Percentiles rank a stretch among this genome's conserved stretches.
Evolutionary conservation across 2,329 filamentous ascomycete species (phyloP).

Genomic region (Byssothecium circinans): DNA sequence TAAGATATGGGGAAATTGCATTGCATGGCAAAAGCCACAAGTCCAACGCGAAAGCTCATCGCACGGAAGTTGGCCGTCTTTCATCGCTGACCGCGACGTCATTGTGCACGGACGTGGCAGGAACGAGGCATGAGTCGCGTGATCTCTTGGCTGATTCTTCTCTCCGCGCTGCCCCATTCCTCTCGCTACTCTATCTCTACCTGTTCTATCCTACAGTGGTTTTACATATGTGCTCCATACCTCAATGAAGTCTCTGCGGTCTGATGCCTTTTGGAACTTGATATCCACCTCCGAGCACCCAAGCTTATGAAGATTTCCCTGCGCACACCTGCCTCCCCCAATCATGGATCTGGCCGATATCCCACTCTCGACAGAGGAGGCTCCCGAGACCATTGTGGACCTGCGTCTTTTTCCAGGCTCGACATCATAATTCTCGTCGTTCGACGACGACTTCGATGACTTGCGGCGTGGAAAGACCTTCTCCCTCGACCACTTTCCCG

Average conservation of each 20-base stretch:
- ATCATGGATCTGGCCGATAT: slow-evolving; percentile 11
- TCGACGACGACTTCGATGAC: slow-evolving; percentile 12
- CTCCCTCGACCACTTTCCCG: slow-evolving; percentile 26
- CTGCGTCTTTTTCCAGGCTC: slow-evolving; percentile 6
- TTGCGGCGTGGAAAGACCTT: slow-evolving; percentile 25
- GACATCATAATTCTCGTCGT: neutral
- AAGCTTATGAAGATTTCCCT: slow-evolving; percentile 26
- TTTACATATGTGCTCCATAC: slow-evolving; percentile 32
- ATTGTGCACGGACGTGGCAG: slow-evolving; percentile 5
- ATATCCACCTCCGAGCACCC: slow-evolving; percentile 33
- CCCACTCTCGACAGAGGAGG: slow-evolving; percentile 13
- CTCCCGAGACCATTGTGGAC: slow-evolving; percentile 16
- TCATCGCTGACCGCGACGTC: slow-evolving; percentile 10
- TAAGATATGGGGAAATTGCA: neutral
- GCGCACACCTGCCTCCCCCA: slow-evolving; percentile 6
- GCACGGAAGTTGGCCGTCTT: no score
- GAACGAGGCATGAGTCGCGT: slow-evolving; percentile 13
- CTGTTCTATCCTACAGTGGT: slow-evolving; percentile 8
- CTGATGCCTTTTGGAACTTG: slow-evolving; percentile 28
- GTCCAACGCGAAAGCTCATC: neutral
- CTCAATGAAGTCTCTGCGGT: slow-evolving; percentile 30
- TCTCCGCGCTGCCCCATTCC: neutral
- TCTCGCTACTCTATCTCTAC: neutral
- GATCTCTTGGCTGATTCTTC: neutral
- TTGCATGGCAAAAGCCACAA: neutral